phyloP scores from a whole-genome alignment of 768 basidiomycete species.

The Hygrocybe punicea region DNA sequence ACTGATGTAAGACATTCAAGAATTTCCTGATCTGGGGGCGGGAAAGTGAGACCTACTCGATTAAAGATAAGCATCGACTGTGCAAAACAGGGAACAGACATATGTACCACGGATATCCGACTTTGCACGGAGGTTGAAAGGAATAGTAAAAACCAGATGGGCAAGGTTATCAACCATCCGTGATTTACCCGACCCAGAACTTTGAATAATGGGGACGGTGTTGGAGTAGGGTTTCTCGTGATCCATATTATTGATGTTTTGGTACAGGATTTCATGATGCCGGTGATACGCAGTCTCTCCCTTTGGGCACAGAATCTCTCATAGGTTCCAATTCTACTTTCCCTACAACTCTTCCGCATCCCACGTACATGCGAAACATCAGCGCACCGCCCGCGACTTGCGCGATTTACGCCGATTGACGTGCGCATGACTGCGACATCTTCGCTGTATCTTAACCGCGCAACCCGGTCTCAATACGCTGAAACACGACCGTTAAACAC shows the following conservation, averaged over 20 bases:
- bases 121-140: not conserved
- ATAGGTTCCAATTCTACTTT: no score
- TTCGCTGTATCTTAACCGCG: no score
- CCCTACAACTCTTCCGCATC: no score
- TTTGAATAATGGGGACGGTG: not conserved
- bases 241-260: not conserved
- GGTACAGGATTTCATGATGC: not conserved
- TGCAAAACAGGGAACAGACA: not conserved
- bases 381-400: no score
- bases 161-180: not conserved
- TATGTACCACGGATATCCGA: not conserved
- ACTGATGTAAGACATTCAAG: not conserved
- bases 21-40: not conserved
- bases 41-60: not conserved
- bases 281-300: no score
- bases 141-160: not conserved
- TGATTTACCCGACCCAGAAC: not conserved
- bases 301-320: no score
- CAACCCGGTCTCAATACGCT: no score
- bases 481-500: no score
- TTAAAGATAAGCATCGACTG: not conserved
- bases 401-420: no score
- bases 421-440: no score
- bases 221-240: not conserved
- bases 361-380: no score